Evolutionary conservation across 2,329 filamentous ascomycete species (phyloP).

Genomic region (Penicillium capsulatum): DNA sequence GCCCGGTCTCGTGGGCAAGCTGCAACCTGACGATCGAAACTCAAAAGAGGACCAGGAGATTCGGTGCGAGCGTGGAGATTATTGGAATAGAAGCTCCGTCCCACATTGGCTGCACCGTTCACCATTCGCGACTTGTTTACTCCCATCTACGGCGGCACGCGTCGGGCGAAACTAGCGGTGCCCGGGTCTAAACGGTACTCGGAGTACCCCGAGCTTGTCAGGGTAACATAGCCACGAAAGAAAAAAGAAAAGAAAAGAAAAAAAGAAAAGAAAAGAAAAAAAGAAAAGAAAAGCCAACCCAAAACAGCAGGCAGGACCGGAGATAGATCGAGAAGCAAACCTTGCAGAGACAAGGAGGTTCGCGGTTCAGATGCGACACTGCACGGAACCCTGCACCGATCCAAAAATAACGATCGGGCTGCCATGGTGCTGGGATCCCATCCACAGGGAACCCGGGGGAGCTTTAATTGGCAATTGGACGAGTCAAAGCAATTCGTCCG

Average conservation of each 20-base stretch:
- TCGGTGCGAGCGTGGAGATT: not conserved
- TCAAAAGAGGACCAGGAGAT: too few species aligned
- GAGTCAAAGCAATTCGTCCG: conserved; percentile 15
- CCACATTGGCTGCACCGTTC: too few species aligned
- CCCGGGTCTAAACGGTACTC: conserved; percentile 4
- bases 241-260: not conserved
- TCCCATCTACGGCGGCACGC: too few species aligned
- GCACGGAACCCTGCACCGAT: conserved; percentile 7
- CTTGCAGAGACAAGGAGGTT: too few species aligned
- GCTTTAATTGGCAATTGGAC: conserved; percentile 15
- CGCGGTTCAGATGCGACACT: not conserved
- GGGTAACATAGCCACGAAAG: not conserved
- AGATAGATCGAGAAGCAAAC: too few species aligned
- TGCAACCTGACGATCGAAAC: too few species aligned
- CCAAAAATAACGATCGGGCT: conserved; percentile 11
- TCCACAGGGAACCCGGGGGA: conserved; percentile 12
- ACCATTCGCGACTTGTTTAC: too few species aligned
- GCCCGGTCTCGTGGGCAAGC: too few species aligned
- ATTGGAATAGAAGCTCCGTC: not conserved
- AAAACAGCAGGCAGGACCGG: conserved; percentile 3
- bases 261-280: not conserved
- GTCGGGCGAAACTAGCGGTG: not conserved
- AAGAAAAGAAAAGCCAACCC: not conserved
- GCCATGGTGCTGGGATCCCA: conserved; percentile 18
- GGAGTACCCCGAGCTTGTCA: conserved; percentile 16